A percentile compares a stretch with the other conserved stretches of the same genome.
These are phyloP conservation scores for Ascochyta rabiei DNA, from an alignment of 2,329 filamentous ascomycete genomes.

Conservation along the genomic window DNA sequence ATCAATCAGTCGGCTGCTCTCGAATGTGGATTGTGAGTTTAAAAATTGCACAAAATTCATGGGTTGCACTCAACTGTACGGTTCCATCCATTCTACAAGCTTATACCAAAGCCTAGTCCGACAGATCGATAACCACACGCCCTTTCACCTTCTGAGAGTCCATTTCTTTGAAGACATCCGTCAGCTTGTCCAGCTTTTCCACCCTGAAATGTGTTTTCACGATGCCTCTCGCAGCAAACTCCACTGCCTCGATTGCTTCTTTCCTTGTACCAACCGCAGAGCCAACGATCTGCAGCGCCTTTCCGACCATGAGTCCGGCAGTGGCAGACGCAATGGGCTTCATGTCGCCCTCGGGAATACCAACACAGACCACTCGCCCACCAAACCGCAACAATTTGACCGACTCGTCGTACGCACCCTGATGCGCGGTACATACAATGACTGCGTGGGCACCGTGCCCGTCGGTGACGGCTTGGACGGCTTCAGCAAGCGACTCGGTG, in stretches of 20 bases:
- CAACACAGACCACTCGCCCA: conserved; percentile 55
- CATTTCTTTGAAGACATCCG: conserved; percentile 56
- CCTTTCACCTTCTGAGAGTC: conserved; percentile 52
- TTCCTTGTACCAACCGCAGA: conserved; percentile 54
- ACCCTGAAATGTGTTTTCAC: conserved; percentile 56
- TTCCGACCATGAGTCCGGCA: conserved; percentile 51
- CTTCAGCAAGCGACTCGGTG: conserved; percentile 56
- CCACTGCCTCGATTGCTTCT: conserved; percentile 57
- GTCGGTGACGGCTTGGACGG: conserved; percentile 63
- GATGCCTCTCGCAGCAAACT: conserved; percentile 51
- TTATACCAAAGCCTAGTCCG: not conserved
- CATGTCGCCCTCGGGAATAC: conserved; percentile 56
- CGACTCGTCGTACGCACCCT: conserved; percentile 53
- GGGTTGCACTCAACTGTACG: not conserved
- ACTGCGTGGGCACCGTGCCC: conserved; percentile 67
- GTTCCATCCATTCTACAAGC: not conserved
- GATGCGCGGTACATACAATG: conserved; percentile 59
- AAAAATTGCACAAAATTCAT: too few species aligned
- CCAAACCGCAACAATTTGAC: conserved; percentile 53
- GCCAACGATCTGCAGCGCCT: conserved; percentile 53
- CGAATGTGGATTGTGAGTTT: too few species aligned
- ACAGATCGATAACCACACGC: conserved; percentile 56
- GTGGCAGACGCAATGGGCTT: conserved; percentile 51
- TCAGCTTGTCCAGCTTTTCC: conserved; percentile 57
- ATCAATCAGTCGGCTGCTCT: too few species aligned